These are phyloP conservation scores for Apiospora saccharicola DNA, from an alignment of 2,329 filamentous ascomycete species.

Conservation along the genomic window DNA sequence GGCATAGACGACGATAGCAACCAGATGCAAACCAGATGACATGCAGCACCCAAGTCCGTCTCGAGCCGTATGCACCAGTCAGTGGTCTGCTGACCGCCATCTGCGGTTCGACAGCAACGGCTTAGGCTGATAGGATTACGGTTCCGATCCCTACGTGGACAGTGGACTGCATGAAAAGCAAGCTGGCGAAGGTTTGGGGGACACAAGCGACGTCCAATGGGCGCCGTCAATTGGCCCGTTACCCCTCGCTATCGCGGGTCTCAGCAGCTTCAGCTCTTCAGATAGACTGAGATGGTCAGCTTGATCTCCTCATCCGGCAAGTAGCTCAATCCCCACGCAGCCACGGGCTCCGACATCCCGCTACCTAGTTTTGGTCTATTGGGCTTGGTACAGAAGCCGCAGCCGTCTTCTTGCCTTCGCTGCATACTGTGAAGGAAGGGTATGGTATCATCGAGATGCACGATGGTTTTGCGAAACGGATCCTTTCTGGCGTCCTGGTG, in stretches of 20 bases:
- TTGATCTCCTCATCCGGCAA: conserved; percentile 19
- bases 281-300: not conserved
- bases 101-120: conserved; percentile 17
- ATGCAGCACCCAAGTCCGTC: conserved; percentile 13
- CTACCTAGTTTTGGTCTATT: conserved; percentile 8
- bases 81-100: conserved; percentile 16
- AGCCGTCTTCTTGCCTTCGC: not conserved
- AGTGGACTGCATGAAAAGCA: conserved; percentile 23
- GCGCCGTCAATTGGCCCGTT: not conserved
- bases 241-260: conserved; percentile 18
- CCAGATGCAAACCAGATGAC: conserved; percentile 10
- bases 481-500: not conserved
- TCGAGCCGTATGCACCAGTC: not conserved
- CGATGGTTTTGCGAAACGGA: conserved; percentile 2
- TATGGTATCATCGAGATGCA: conserved; percentile 19
- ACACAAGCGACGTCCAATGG: conserved; percentile 2
- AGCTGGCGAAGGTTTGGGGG: conserved; percentile 8
- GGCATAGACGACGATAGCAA: not conserved
- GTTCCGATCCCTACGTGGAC: conserved; percentile 8
- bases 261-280: conserved; percentile 23
- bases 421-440: conserved; percentile 13
- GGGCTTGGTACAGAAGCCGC: not conserved
- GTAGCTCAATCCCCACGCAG: conserved; percentile 11
- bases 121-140: not conserved
- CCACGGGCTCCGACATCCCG: conserved; percentile 2